Conservation (phyloP, 129 eudicot genomes). For the Chrysanthemum seticuspe region DNA sequence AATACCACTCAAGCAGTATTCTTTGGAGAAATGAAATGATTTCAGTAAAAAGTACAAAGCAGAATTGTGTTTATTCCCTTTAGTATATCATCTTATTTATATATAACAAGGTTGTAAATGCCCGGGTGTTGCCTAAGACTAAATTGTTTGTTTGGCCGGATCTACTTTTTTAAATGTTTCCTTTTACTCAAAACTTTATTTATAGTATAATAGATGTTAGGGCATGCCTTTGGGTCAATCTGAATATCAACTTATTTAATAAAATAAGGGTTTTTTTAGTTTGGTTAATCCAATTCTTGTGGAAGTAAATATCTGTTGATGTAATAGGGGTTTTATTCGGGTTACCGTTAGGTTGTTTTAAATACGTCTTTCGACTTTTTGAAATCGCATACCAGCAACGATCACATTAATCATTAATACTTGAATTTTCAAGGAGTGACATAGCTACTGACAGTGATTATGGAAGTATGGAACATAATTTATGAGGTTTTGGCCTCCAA, state of each 20-base stretch:
- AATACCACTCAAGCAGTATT: not conserved
- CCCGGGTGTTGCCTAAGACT: not conserved
- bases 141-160: not conserved
- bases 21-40: not conserved
- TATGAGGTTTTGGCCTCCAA: not conserved
- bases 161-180: not conserved
- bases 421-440: not conserved
- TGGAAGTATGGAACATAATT: not conserved
- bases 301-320: too few relatives aligned
- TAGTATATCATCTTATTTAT: not conserved
- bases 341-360: too few relatives aligned
- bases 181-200: too few relatives aligned
- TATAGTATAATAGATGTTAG: too few relatives aligned
- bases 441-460: not conserved
- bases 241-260: too few relatives aligned
- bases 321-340: too few relatives aligned
- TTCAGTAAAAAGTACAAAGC: not conserved
- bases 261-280: too few relatives aligned
- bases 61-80: not conserved
- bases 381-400: too few relatives aligned
- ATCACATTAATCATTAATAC: too few relatives aligned
- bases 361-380: too few relatives aligned
- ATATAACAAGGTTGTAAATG: not conserved
- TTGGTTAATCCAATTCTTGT: too few relatives aligned
- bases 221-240: too few relatives aligned